Evolutionary conservation across 2,329 filamentous ascomycete genomes (phyloP).

Genomic region (Dryadomyces sulphureus): DNA sequence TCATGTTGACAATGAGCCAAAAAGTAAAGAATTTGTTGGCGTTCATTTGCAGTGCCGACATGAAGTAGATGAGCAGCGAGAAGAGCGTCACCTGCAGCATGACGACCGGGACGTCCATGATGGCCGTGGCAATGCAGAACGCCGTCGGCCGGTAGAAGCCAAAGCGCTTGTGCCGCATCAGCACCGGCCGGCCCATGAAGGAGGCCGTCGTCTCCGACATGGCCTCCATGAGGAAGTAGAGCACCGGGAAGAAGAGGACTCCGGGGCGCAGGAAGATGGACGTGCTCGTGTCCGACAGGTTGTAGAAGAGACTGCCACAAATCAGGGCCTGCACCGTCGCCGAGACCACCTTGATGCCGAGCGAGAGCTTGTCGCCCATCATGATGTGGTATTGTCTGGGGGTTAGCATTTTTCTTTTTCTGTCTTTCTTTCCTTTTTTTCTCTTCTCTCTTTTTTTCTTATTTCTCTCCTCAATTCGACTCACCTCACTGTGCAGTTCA

Average conservation of each 20-base stretch:
- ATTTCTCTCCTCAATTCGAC: no score
- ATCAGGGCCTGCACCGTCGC: constrained; percentile 61
- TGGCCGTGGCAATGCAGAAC: constrained; percentile 40
- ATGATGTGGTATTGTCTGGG: constrained; percentile 57
- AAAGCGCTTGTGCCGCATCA: constrained; percentile 26
- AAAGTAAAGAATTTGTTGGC: constrained; percentile 55
- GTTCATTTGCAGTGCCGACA: constrained; percentile 53
- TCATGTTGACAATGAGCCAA: constrained; percentile 44
- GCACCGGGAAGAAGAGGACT: constrained; percentile 32
- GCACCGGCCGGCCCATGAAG: constrained; percentile 29
- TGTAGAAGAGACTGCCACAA: constrained; percentile 66
- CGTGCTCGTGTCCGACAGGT: constrained; percentile 39
- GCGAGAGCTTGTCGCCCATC: constrained; percentile 56
- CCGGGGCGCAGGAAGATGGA: constrained; percentile 47
- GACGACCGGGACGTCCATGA: constrained; percentile 46
- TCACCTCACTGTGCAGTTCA: constrained; percentile 46
- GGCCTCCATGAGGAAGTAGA: constrained; percentile 52
- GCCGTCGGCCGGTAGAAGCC: constrained; percentile 39
- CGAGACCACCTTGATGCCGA: constrained; percentile 69
- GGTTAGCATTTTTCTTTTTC: not conserved
- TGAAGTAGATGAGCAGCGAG: constrained; percentile 62
- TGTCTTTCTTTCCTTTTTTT: no score
- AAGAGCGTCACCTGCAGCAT: constrained; percentile 51
- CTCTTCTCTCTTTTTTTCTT: no score
- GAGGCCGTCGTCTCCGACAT: constrained; percentile 52